These are phyloP conservation scores for Cymbidium sinense DNA, from an alignment of 106 monocot species.

Conservation along the genomic window DNA sequence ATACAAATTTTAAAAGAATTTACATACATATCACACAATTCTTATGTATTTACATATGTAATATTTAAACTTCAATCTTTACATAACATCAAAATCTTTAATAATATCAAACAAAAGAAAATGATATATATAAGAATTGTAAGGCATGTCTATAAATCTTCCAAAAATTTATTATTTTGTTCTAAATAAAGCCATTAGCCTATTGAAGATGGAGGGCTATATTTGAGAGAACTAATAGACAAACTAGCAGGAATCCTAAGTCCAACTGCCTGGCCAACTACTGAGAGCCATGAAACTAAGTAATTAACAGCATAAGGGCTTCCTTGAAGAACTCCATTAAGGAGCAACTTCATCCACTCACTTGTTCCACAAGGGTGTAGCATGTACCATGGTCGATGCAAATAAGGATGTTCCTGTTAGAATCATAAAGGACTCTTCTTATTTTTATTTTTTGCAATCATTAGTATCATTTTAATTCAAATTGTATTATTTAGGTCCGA, in stretches of 20 bases:
- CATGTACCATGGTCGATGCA: constrained; percentile 76
- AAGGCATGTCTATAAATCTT: neutral
- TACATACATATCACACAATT: no score
- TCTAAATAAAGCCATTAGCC: neutral
- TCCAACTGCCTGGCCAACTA: constrained; percentile 74
- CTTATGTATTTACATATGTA: no score
- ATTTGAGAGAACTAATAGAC: constrained; percentile 11
- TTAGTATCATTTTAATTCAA: neutral
- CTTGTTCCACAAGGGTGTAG: constrained; percentile 92
- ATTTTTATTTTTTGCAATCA: neutral
- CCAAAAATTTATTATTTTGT: neutral
- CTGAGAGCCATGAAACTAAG: constrained; percentile 73
- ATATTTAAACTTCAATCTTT: no score
- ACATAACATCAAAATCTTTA: no score
- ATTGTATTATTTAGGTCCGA: neutral
- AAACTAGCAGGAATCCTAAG: constrained; percentile 59
- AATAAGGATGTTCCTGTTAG: constrained; percentile 78
- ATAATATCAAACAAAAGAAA: no score
- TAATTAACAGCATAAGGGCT: constrained; percentile 18
- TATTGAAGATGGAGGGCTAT: neutral
- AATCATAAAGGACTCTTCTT: neutral
- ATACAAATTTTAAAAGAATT: no score
- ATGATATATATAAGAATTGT: no score
- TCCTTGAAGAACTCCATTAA: constrained; percentile 13
- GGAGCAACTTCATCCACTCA: constrained; percentile 79